Percentiles rank a stretch among this genome's conserved stretches.
These are phyloP conservation scores for Populus deltoides DNA, from an alignment of 345 rosid genomes.

Conservation along the genomic window DNA sequence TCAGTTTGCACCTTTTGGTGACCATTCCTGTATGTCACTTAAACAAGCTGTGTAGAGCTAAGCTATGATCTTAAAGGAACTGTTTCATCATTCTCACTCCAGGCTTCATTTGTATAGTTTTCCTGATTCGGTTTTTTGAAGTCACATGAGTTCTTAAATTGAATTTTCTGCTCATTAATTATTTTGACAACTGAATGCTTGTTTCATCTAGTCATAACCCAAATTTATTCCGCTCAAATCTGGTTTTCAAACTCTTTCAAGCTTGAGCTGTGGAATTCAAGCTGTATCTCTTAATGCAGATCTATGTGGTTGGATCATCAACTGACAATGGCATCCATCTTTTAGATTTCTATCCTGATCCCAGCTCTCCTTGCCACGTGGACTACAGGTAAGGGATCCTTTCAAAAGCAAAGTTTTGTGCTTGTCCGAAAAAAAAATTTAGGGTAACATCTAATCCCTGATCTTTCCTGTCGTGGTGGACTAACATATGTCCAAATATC, in stretches of 20 bases:
- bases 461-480: background rate
- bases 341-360: slow-evolving; percentile 82
- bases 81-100: no score
- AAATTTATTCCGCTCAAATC: background rate
- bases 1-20: no score
- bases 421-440: no score
- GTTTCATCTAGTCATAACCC: background rate
- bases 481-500: background rate
- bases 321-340: slow-evolving; percentile 74
- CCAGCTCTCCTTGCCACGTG: slow-evolving; percentile 81
- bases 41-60: no score
- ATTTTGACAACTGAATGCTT: background rate
- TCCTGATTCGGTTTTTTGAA: no score
- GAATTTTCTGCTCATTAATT: no score
- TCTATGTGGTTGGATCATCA: slow-evolving; percentile 74
- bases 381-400: slow-evolving; percentile 53
- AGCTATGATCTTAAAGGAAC: no score
- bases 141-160: no score
- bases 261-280: background rate
- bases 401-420: background rate
- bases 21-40: no score
- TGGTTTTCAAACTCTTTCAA: background rate
- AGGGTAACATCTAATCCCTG: background rate
- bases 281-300: slow-evolving; percentile 41
- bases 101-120: no score